phyloP scores from a whole-genome alignment of 345 rosid genomes.

The Angophora floribunda region DNA sequence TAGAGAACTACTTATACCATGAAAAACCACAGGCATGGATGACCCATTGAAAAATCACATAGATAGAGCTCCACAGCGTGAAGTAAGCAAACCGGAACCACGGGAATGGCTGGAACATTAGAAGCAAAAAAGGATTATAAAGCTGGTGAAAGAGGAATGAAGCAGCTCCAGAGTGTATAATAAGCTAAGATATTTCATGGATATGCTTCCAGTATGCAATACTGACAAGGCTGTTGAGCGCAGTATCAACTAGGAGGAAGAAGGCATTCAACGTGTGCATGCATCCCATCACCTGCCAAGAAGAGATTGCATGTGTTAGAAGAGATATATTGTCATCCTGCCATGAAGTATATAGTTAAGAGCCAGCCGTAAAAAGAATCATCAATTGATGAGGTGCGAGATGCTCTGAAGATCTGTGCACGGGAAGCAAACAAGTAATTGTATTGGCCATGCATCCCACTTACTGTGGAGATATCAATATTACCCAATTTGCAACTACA shows the following conservation, averaged over 20 bases:
- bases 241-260: slow-evolving; percentile 52
- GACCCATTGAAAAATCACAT: slow-evolving; percentile 76
- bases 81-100: slow-evolving; percentile 85
- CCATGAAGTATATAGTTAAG: neutral
- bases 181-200: neutral
- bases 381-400: neutral
- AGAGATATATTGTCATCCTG: neutral
- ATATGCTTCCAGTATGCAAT: neutral
- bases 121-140: neutral
- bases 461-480: neutral
- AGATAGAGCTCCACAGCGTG: slow-evolving; percentile 68
- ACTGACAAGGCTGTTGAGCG: slow-evolving; percentile 72
- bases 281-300: slow-evolving; percentile 68
- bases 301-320: neutral
- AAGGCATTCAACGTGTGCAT: slow-evolving; percentile 66
- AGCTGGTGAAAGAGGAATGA: neutral
- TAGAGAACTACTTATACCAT: slow-evolving; percentile 30
- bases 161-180: neutral
- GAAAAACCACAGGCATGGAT: slow-evolving; percentile 73
- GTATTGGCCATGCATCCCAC: neutral
- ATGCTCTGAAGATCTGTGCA: neutral
- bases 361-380: neutral
- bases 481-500: neutral
- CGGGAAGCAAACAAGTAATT: neutral
- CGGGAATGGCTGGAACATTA: slow-evolving; percentile 47